A percentile compares a stretch with the other conserved stretches of the same genome.
Conservation (phyloP, 495 filamentous ascomycete genomes). For the Aspergillus nidulans region DNA sequence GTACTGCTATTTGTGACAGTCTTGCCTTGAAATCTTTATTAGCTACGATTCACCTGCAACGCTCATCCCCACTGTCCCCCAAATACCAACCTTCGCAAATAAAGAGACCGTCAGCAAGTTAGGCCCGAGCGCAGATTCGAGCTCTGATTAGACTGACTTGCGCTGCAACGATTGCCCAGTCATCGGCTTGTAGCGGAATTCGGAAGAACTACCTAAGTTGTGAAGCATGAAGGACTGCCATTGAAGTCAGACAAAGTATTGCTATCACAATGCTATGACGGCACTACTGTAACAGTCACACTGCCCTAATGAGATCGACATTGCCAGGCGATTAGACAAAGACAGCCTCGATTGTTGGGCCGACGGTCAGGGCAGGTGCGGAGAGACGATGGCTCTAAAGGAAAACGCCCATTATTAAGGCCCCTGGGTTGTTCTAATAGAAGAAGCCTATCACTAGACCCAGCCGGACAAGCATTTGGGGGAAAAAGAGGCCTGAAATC, state of each 20-base stretch:
- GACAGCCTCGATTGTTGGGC: conserved; percentile 14
- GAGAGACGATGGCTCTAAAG: neutral
- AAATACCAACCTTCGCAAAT: conserved; percentile 11
- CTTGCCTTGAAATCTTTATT: neutral
- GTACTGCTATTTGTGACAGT: neutral
- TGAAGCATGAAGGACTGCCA: conserved; percentile 27
- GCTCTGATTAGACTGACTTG: conserved; percentile 16
- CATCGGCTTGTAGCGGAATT: conserved; percentile 29
- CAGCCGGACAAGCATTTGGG: too few relatives aligned
- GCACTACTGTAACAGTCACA: neutral
- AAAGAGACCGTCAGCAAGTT: too few relatives aligned
- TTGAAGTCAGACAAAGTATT: conserved; percentile 25
- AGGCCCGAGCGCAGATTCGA: too few relatives aligned
- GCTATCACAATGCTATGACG: conserved; percentile 24
- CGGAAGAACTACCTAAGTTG: conserved; percentile 21
- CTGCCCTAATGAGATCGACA: conserved; percentile 18
- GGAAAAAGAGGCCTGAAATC: too few relatives aligned
- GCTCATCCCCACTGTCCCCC: conserved; percentile 22
- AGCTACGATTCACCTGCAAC: conserved; percentile 16
- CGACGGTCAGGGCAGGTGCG: conserved; percentile 12
- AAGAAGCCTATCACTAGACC: too few relatives aligned
- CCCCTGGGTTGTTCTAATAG: too few relatives aligned
- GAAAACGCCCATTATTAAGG: neutral
- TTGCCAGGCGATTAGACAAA: conserved; percentile 25
- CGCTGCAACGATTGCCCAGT: conserved; percentile 30